Evolutionary conservation across 306 rosid species (phyloP), one percentile per base, ranked within the genome.

Genomic region (Fagus crenata): DNA sequence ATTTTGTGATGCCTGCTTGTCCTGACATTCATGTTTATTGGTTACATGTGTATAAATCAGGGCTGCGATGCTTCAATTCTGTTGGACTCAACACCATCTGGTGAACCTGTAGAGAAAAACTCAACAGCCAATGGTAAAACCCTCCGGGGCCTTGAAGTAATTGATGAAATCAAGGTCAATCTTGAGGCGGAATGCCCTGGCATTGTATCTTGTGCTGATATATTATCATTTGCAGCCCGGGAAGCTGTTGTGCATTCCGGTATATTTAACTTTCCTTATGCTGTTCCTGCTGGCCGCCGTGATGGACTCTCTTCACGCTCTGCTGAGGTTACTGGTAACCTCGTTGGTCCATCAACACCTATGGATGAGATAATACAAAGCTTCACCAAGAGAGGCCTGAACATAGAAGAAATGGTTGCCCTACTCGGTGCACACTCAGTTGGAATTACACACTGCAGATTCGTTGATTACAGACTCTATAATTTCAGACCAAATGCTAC

Each of bases 41-140:
- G 53, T 18, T 22, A 33, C 36, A 31, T 33, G 18, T 39, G 14
- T 43, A 68, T 63, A 12, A 14, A 8, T 55, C 81, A 93, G 98
- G 98, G 97, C 2, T 93, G 98, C 37, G 98, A 91, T 80, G 92
- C 90, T 4, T 93, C 98, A 2, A 4, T 91, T 65, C 76, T 93
- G 84, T 71, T 93, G 77, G 98, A 91, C 71, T 28, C 49, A 11
- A 17, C 84, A 2, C 81, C 69, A 6, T 6, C 67, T 0, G 80
- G 83, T 0, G 86, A 84, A 1, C 65, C 56, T 0, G 89, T 89
- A 7, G 97, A 93, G 82, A 93, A 88, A 75, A 5, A 17, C 13
- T 76, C 97, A 15, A n/a, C 60, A 13, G 75, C 76, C 13, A 91
- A 87, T 49, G 87, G 85, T 2, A 4, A 7, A 0, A 81, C 74